Evolutionary conservation across 352 stramenopile genomes (phyloP).

Genomic region (Phytopythium litorale): DNA sequence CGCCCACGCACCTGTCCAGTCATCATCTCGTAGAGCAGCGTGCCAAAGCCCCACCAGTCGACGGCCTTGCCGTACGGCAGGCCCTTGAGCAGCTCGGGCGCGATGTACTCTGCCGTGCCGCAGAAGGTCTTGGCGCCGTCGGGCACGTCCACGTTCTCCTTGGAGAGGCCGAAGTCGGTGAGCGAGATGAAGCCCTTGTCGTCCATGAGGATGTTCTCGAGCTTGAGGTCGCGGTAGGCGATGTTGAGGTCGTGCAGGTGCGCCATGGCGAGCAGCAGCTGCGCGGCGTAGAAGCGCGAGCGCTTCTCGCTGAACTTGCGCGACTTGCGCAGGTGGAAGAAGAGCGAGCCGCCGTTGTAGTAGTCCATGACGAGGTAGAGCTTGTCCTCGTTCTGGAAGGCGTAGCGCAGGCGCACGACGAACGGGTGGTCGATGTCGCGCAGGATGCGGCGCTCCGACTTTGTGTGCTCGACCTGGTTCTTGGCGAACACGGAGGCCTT

Average conservation of each 20-base stretch:
- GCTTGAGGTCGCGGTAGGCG: slow-evolving; percentile 93
- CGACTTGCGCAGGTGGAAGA: slow-evolving; percentile 91
- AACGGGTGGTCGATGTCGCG: slow-evolving; percentile 92
- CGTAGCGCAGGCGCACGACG: slow-evolving; percentile 90
- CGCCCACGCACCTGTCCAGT: slow-evolving; percentile 50
- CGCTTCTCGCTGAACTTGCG: slow-evolving; percentile 88
- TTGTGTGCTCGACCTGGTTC: slow-evolving; percentile 93
- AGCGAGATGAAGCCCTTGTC: slow-evolving; percentile 91
- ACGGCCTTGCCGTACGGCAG: slow-evolving; percentile 88
- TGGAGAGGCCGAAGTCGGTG: slow-evolving; percentile 92
- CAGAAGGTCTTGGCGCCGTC: slow-evolving; percentile 91
- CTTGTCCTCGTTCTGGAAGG: slow-evolving; percentile 93
- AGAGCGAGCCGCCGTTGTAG: slow-evolving; percentile 90
- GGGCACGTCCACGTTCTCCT: slow-evolving; percentile 87
- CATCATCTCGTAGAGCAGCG: slow-evolving; percentile 95
- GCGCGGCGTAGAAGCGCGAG: slow-evolving; percentile 87
- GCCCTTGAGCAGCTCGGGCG: slow-evolving; percentile 87
- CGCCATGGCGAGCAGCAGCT: slow-evolving; percentile 90
- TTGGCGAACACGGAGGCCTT: slow-evolving; percentile 91
- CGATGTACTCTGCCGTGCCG: slow-evolving; percentile 92
- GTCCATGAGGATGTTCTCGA: slow-evolving; percentile 95
- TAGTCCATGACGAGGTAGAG: slow-evolving; percentile 93
- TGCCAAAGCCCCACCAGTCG: slow-evolving; percentile 94
- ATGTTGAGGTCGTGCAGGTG: slow-evolving; percentile 94
- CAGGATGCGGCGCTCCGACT: slow-evolving; percentile 88